Base-by-base conservation (phyloP, 192 early-diverging fungal genomes). In the Rhizophlyctis rosea region DNA sequence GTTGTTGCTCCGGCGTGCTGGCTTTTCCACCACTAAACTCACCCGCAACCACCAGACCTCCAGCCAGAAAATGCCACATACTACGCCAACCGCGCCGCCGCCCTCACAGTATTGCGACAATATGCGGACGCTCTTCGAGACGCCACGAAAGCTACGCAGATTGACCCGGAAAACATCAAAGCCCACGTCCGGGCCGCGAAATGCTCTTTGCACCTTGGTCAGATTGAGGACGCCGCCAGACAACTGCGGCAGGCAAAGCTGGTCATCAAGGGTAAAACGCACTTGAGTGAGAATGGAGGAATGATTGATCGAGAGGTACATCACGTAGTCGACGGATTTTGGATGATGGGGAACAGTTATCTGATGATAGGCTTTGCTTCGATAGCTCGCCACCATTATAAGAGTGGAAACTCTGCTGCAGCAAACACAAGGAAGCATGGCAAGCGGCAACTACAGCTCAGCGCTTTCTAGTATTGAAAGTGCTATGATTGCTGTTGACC, bases 51-150 rank as follows among this genome's bases (percentile, higher is more conserved):
- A 30, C 11, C 47, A 70, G 87, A 86, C 30, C 32, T 83, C n/a
- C 72, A 73, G 31, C 83, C 90, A 36, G 57, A 70, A 21, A 75
- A 66, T n/a, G 70, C 84, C 7, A 90, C 84, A 3, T 88, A 86
- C 57, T 88, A 88, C 59, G 73, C 71, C 53, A 93, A 93, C 72
- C 78, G 91, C n/a, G 83, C 88, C 9, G 91, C 91, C 9, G 91
- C 91, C 14, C 75, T 82, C 23, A 82, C 86, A 60, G 89, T 90
- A 84, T 56, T 84, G 34, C 76, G 77, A 30, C 77, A 79, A 31
- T 87, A 80, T 57, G 72, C 65, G 36, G 76, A 84, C 13, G 86
- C 87, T 5, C 57, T 84, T 16, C 64, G 67, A 16, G 91, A 93
- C 71, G 89, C 86, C 73, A 67, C 73, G 32, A 70, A 61, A 4